Conservation (phyloP, 192 early-diverging fungal genomes). For the Backusella parvicylindrica region DNA sequence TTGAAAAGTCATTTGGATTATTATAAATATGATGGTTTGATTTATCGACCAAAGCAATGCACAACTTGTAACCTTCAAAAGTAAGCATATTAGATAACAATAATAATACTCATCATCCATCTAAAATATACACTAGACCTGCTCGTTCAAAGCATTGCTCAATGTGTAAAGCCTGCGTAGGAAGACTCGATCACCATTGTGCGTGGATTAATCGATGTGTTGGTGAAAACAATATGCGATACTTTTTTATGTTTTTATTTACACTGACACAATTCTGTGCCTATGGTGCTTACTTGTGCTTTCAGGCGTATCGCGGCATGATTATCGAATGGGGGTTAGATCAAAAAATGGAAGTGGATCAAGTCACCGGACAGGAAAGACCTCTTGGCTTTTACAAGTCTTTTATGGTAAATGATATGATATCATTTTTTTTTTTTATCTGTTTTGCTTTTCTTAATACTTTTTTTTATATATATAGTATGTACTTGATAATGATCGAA, state of each 20-base stretch:
- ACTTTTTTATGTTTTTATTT: slow-evolving; percentile 52
- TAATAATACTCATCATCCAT: too few species aligned
- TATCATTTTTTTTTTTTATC: background rate
- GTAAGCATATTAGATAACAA: too few species aligned
- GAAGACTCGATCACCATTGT: slow-evolving; percentile 50
- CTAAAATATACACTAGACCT: slow-evolving; percentile 33
- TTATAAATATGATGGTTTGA: slow-evolving; percentile 43
- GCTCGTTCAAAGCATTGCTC: slow-evolving; percentile 58
- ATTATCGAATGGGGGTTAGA: slow-evolving; percentile 30
- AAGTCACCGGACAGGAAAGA: slow-evolving; percentile 7
- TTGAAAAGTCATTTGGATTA: slow-evolving; percentile 33
- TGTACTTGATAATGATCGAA: slow-evolving; percentile 45
- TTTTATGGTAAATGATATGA: slow-evolving; percentile 38
- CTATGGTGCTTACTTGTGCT: slow-evolving; percentile 47
- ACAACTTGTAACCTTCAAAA: slow-evolving; percentile 49
- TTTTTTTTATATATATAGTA: slow-evolving; percentile 21
- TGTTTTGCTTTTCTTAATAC: background rate
- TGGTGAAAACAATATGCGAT: slow-evolving; percentile 50
- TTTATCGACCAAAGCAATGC: slow-evolving; percentile 47
- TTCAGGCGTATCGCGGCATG: slow-evolving; percentile 35
- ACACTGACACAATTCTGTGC: slow-evolving; percentile 42
- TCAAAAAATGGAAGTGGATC: slow-evolving; percentile 8
- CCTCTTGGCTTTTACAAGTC: slow-evolving; percentile 33
- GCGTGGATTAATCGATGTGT: slow-evolving; percentile 54
- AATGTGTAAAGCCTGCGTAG: slow-evolving; percentile 50